Evolutionary conservation across 371 early-diverging fungal species (phyloP).

Genomic region (Apophysomyces variabilis): DNA sequence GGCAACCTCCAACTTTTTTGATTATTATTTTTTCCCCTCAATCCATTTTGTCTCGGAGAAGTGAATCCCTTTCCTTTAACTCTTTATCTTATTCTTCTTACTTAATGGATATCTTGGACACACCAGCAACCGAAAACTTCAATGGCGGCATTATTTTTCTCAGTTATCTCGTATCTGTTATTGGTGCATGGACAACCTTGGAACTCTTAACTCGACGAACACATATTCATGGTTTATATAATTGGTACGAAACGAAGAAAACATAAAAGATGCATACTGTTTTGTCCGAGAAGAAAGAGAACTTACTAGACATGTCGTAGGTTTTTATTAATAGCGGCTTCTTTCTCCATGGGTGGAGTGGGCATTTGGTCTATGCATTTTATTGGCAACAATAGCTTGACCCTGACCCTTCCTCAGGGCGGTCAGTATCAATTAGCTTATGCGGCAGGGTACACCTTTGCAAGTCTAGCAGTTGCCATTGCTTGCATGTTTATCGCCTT

Average conservation of each 20-base stretch:
- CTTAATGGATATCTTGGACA: background rate
- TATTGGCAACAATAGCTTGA: conserved; percentile 48
- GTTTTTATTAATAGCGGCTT: conserved; percentile 42
- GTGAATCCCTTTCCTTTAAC: background rate
- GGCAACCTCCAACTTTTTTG: background rate
- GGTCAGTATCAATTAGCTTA: conserved; percentile 35
- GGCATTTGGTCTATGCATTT: conserved; percentile 60
- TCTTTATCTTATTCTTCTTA: background rate
- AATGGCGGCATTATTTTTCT: conserved; percentile 33
- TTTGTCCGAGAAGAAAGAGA: background rate
- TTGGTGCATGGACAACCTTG: conserved; percentile 28
- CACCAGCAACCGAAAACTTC: conserved; percentile 22
- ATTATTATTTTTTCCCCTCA: background rate
- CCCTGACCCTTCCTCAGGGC: conserved; percentile 19
- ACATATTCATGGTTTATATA: conserved; percentile 25
- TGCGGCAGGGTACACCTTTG: conserved; percentile 43
- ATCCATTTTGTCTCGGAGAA: no score
- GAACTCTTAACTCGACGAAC: conserved; percentile 28
- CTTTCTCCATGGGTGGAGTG: conserved; percentile 49
- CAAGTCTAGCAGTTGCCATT: conserved; percentile 42
- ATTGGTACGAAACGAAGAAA: conserved; percentile 20
- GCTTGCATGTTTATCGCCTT: conserved; percentile 47
- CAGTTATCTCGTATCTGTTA: conserved; percentile 25
- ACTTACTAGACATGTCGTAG: conserved; percentile 13
- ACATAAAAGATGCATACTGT: background rate